Evolutionary conservation across 2,329 filamentous ascomycete species (phyloP).

Genomic region (Incumbomyces delicatus): DNA sequence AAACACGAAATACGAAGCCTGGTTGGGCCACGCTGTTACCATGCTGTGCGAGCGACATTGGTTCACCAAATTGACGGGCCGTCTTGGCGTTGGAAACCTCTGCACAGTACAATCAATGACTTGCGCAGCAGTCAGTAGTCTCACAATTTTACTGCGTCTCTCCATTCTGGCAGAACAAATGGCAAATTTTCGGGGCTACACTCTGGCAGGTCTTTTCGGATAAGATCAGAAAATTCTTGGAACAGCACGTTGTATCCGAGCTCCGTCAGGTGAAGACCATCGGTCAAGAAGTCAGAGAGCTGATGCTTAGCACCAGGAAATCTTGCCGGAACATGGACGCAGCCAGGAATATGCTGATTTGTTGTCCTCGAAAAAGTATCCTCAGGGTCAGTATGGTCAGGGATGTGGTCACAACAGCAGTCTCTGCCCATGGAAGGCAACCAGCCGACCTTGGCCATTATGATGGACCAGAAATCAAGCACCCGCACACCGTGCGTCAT

Average conservation of each 20-base stretch:
- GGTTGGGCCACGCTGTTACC: too few species aligned
- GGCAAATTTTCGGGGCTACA: slow-evolving; percentile 43
- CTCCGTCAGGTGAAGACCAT: slow-evolving; percentile 50
- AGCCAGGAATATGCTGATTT: slow-evolving; percentile 19
- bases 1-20: too few species aligned
- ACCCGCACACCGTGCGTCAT: slow-evolving; percentile 49
- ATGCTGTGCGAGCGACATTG: too few species aligned
- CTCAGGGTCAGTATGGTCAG: slow-evolving; percentile 29
- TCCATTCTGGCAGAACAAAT: slow-evolving; percentile 46
- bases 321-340: not conserved
- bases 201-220: slow-evolving; percentile 45
- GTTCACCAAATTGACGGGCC: too few species aligned
- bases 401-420: slow-evolving; percentile 47
- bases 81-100: too few species aligned
- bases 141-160: not conserved
- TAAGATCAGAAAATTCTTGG: slow-evolving; percentile 42
- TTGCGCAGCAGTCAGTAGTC: not conserved
- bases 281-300: slow-evolving; percentile 14
- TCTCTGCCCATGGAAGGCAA: slow-evolving; percentile 32
- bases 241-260: slow-evolving; percentile 48
- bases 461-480: slow-evolving; percentile 68
- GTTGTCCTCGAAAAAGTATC: slow-evolving; percentile 48
- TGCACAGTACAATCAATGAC: too few species aligned
- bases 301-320: slow-evolving; percentile 6
- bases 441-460: slow-evolving; percentile 59